Base-by-base conservation (phyloP, 2,329 filamentous ascomycete species). In the Cladorrhinum sp. region DNA sequence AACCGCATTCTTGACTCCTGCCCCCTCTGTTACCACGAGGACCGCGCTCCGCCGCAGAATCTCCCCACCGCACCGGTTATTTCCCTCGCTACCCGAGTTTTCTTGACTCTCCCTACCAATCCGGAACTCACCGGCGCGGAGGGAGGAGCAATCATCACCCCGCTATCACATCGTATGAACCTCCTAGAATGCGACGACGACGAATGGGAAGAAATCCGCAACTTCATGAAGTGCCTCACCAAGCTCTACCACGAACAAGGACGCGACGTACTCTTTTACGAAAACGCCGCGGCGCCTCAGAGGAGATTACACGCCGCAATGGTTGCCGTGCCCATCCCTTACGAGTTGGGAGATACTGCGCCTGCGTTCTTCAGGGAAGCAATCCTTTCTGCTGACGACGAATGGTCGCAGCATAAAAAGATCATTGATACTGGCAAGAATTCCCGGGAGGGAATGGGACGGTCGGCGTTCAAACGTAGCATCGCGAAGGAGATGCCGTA, bases 121-220 rank as follows among this genome's bases (percentile, higher is more conserved):
- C 96, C 95, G 0, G 94, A 98, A 71, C 79, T 99, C 49, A 90
- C 85, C 0, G 72, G 72, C n/a, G 66, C 71, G 66, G 83, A 90
- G 55, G 91, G 91, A 51, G 89, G 92, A 54, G 91, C 93, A 6
- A 88, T 95, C 60, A 95, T 99, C 64, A 92, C 93, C 2, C 95
- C 95, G 5, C 86, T 95, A 21, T 86, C 92, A 67, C 95, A 99
- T 73, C 88, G 88, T 57, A 86, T 82, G 23, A 99, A 98, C 73
- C 85, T 99, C 0, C 80, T 99, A n/a, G 94, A 97, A 74, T 99
- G 95, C 74, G 94, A 98, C 74, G 94, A 99, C 71, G 95, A 99
- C 72, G 95, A 99, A 73, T 99, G 96, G 96, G 95, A 99, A 72
- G 95, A 99, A 75, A 88, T 99, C 5, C 90, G 95, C 67, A 99